These are phyloP conservation scores for Penium margaritaceum DNA, from an alignment of 139 green algal species.

Conservation along the genomic window DNA sequence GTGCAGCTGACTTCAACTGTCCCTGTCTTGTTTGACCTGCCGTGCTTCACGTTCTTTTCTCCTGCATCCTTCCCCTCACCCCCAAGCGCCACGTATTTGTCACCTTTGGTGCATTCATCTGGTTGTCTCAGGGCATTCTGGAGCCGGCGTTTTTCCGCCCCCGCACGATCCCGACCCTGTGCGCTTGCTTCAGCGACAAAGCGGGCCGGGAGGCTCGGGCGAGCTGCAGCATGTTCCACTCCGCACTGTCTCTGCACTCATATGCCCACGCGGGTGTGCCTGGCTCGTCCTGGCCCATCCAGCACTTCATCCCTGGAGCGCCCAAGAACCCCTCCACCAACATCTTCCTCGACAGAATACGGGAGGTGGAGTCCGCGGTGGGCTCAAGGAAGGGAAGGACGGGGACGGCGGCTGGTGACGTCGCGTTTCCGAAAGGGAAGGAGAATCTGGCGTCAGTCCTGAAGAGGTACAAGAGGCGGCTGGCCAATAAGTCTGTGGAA, in stretches of 20 bases:
- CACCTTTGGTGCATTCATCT: too few relatives aligned
- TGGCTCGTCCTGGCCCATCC: background rate
- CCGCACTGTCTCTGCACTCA: background rate
- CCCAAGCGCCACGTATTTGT: too few relatives aligned
- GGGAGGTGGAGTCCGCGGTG: constrained; percentile 34
- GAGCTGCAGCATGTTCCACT: background rate
- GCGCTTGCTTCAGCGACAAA: background rate
- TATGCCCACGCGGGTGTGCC: background rate
- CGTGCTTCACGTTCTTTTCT: background rate
- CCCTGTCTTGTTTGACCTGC: too few relatives aligned
- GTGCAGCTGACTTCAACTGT: background rate
- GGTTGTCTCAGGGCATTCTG: constrained; percentile 9
- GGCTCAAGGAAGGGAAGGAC: constrained; percentile 27
- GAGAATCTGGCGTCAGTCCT: constrained; percentile 58
- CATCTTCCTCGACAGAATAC: constrained; percentile 29
- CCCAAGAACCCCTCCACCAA: background rate
- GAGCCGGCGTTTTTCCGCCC: constrained; percentile 15
- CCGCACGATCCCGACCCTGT: background rate
- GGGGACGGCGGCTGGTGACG: constrained; percentile 44
- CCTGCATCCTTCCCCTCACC: background rate
- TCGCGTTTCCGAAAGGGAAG: constrained; percentile 58
- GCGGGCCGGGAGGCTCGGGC: background rate
- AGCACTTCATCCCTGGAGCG: background rate
- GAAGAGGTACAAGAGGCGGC: constrained; percentile 51
- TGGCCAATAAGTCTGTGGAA: constrained; percentile 15